These are phyloP conservation scores for Coelastrella sp. DNA, from an alignment of 139 green algal genomes.

Conservation along the genomic window DNA sequence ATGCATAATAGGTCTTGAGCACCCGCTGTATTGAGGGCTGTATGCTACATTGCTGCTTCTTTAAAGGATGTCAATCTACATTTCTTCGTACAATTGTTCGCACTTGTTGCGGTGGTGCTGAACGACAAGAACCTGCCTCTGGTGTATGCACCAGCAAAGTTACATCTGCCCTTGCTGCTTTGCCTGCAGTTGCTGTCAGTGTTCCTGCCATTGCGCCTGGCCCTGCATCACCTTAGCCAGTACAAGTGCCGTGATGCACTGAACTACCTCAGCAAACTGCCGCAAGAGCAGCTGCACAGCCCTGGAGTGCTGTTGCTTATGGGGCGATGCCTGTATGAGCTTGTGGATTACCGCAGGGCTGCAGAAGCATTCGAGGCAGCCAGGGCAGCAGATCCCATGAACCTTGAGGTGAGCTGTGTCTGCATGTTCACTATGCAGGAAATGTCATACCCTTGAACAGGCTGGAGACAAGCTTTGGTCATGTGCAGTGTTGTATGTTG, in stretches of 20 bases:
- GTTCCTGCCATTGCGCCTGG: conserved; percentile 33
- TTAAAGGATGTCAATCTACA: no score
- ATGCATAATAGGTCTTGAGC: no score
- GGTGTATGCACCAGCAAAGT: neutral
- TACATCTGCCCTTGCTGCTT: neutral
- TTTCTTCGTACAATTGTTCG: no score
- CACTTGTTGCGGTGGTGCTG: no score
- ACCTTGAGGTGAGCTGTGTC: conserved; percentile 72
- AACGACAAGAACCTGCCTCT: no score
- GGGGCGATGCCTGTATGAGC: conserved; percentile 87
- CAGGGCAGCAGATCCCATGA: conserved; percentile 52
- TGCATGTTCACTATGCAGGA: no score
- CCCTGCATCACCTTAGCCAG: conserved; percentile 53
- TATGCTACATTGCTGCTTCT: no score
- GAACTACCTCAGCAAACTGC: conserved; percentile 70
- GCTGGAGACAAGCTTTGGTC: neutral
- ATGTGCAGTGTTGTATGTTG: neutral
- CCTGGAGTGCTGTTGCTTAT: conserved; percentile 85
- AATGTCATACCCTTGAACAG: no score
- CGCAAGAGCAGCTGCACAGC: conserved; percentile 76
- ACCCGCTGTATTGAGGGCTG: no score
- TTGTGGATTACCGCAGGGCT: conserved; percentile 88
- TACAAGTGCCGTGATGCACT: conserved; percentile 85
- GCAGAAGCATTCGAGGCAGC: conserved; percentile 50
- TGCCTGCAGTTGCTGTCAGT: conserved; percentile 22